Conservation (phyloP, 768 basidiomycete genomes). For the Kwoniella pini region DNA sequence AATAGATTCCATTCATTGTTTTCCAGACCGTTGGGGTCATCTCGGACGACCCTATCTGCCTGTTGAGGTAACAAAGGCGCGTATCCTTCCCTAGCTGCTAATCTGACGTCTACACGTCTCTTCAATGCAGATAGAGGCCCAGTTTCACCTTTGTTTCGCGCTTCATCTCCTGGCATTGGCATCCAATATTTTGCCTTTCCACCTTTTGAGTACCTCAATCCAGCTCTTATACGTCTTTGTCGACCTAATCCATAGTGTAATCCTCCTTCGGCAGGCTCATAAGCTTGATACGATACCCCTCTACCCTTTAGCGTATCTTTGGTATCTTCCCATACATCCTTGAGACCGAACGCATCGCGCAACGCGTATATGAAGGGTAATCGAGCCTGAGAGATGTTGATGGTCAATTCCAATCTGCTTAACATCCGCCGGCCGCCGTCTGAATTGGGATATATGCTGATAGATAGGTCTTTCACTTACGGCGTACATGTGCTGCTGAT, state of each 20-base stretch:
- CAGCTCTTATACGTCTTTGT: constrained; percentile 83
- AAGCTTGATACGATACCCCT: constrained; percentile 93
- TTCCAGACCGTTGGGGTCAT: constrained; percentile 40
- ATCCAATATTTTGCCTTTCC: constrained; percentile 96
- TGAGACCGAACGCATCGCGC: constrained; percentile 80
- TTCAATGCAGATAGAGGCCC: constrained; percentile 54
- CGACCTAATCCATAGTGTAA: constrained; percentile 87
- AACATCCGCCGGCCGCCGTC: too few species aligned
- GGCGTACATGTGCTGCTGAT: constrained; percentile 64
- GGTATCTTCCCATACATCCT: constrained; percentile 84
- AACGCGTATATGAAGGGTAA: constrained; percentile 86
- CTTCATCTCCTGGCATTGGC: constrained; percentile 63
- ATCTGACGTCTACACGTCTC: constrained; percentile 47
- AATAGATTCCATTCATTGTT: constrained; percentile 17
- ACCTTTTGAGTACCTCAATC: constrained; percentile 86
- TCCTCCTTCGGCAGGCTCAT: constrained; percentile 90
- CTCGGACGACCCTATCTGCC: constrained; percentile 65
- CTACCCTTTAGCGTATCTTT: constrained; percentile 78
- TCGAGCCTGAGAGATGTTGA: too few species aligned
- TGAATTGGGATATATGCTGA: too few species aligned
- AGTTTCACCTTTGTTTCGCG: constrained; percentile 37
- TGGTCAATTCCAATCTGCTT: too few species aligned
- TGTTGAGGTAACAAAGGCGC: constrained; percentile 73
- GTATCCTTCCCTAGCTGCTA: constrained; percentile 63
- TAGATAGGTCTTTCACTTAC: constrained; percentile 55